phyloP scores from a whole-genome alignment of 2,329 filamentous ascomycete species.

The Penicillium sp. region DNA sequence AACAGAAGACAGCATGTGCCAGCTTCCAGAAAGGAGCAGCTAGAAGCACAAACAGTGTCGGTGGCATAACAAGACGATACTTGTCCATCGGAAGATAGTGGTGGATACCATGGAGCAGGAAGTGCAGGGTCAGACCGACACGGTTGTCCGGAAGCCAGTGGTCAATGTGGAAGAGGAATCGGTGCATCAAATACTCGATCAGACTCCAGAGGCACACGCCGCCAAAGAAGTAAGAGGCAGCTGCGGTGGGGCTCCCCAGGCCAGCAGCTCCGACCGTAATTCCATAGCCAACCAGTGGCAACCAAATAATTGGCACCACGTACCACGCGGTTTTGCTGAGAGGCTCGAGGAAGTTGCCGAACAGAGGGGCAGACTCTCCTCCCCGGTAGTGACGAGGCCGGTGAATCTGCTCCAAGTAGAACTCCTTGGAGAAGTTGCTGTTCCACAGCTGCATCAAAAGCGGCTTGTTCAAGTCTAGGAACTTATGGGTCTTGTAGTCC shows the following conservation, averaged over 20 bases:
- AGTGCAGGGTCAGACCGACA: constrained; percentile 81
- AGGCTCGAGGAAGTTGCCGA: constrained; percentile 99
- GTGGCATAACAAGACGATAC: constrained; percentile 95
- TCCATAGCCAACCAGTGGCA: constrained; percentile 75
- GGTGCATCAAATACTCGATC: constrained; percentile 83
- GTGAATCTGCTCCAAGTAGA: constrained; percentile 95
- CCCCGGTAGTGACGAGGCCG: constrained; percentile 94
- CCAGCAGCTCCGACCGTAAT: constrained; percentile 63
- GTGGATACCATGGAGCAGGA: constrained; percentile 93
- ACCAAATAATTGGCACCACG: constrained; percentile 78
- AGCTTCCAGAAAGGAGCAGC: constrained; percentile 91
- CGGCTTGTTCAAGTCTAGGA: constrained; percentile 82
- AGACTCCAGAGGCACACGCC: constrained; percentile 84
- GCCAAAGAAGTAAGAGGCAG: constrained; percentile 62
- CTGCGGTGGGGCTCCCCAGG: constrained; percentile 50
- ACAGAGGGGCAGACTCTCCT: constrained; percentile 85
- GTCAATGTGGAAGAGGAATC: constrained; percentile 92
- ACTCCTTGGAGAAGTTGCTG: constrained; percentile 87
- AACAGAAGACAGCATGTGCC: constrained; percentile 76
- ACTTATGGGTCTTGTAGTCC: constrained; percentile 90
- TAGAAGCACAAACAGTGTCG: constrained; percentile 77
- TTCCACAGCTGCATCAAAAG: constrained; percentile 84
- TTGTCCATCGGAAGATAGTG: constrained; percentile 99
- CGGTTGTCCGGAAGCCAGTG: constrained; percentile 89
- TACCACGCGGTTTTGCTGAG: constrained; percentile 94